Evolutionary conservation across 108 stramenopile genomes (phyloP), one percentile per base, ranked within the genome.

Genomic region (Craspedostauros australis): DNA sequence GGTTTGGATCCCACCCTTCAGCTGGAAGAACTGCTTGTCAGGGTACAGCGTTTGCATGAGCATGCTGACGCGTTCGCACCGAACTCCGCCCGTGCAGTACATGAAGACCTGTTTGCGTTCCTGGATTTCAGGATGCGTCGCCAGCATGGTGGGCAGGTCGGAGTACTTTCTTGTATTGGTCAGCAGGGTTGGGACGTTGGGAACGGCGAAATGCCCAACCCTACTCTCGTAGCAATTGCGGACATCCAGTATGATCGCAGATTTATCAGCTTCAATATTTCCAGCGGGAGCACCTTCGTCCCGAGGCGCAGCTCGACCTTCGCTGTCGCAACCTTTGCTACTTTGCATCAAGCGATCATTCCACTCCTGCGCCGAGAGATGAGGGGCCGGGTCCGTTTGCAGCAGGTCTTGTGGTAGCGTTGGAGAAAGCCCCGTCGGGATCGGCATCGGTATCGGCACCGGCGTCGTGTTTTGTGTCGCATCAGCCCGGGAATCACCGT

Each of bases 121-220:
- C 26, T 80, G 52, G 5, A 60, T 28, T 22, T 73, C 49, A 18
- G 64, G 59, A 39, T 76, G 64, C 26, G 39, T 32, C 2, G 71
- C 78, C 50, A 91, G 52, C 5, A 84, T 64, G 21, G 53, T 22
- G 0, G 84, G 81, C 47, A 91, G 27, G n/a, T 80, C 75, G n/a
- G 81, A 79, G 60, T 82, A 91, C 43, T 91, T 85, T 34, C 90
- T 66, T 14, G 90, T 91, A 45, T 91, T 91, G 7, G 85, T 85
- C 3, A 73, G 39, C 0, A 91, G 40, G 6, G 83, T 77, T 0
- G 78, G 78, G 0, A 60, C 53, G 25, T 56, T 47, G 0, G 66
- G 57, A 3, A 66, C 77, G 0, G 48, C 57, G 58, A 91, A 87
- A 55, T 77, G 72, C 0, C 90, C 90, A 6, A 91, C 76, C 14